Base-by-base conservation (phyloP, 805 yeast genomes). In the Zygosaccharomyces lentus region DNA sequence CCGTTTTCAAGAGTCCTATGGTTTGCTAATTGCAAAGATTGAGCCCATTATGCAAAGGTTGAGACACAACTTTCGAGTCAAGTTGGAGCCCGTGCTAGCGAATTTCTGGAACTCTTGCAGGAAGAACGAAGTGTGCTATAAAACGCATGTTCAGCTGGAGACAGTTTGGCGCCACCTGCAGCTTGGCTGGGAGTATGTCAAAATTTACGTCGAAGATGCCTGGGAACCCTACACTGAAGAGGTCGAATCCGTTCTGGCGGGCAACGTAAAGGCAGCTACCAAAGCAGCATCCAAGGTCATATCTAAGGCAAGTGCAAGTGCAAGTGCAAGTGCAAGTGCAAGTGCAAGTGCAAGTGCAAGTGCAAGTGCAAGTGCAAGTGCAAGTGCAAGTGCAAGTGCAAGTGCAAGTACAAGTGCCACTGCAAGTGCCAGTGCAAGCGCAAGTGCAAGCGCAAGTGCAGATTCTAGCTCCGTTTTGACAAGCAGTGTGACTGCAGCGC, bases 71-170 rank as follows among this genome's bases (percentile, higher is more conserved):
- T 19, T 15, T 26, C 6, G 15, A 4, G 34, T 15, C 4, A 38
- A 38, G 10, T 16, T 30, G 41, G 31, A 23, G 10, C 41, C 41
- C 3, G 16, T 38, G 19, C 23, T 23, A 6, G n/a, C 34, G 4
- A 17, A 27, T 10, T 9, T 38, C 12, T 38, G 41, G 41, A 9
- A 27, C 3, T n/a, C 24, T 27, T 38, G 41, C 24, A 38, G 25
- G 12, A 27, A 21, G 9, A 27, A 12, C 27, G 49, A 39, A 23
- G 21, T 40, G 19, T 46, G 53, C 31, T 37, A 30, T 23, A 41
- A 41, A 31, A 23, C 37, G 4, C 30, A 31, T 30, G 8, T 10
- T 4, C 16, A 17, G 12, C 31, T 38, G 34, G 27, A 16, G 6
- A 9, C 4, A 16, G 12, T 17, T 3, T 16, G 31, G 31, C 17